Base-by-base conservation (phyloP, 768 basidiomycete genomes). In the Auricularia auricula-judae region DNA sequence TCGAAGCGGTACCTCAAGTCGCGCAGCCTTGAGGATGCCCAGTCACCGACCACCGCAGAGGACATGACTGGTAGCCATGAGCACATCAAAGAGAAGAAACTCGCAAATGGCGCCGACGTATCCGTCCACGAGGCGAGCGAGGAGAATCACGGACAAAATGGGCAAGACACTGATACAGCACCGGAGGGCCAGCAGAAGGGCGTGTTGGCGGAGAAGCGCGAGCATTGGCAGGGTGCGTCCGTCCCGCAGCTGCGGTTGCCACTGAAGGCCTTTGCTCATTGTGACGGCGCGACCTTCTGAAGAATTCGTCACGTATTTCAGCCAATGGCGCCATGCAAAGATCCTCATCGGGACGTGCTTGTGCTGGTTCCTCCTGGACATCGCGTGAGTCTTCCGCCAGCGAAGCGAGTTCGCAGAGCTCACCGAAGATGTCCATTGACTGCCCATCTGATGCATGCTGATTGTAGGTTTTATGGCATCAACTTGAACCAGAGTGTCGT, bases 291-390 rank as follows among this genome's bases (percentile, higher is more conserved):
- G 56, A 29, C 12, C 51, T 3, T 65, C 65, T 1, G 12, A 43
- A 82, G 89, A 89, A 62, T 89, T 88, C 71, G 14, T 84, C 59
- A 63, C 64, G 0, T 91, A 92, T 74, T 87, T 91, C 71, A 82
- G 82, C 5, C 81, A 89, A 71, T 89, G 87, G 87, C 77, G 82
- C 4, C 86, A 91, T 63, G 75, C 79, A 3, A 87, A 86, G 69
- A 72, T 85, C 23, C 76, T 92, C 12, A 76, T 91, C 58, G 89
- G 85, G 11, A 91, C 89, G 0, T 82, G 80, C 64, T 34, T 72
- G 53, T 86, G 83, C 67, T 91, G 90, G 90, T 90, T 91, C 77
- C 70, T 91, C 29, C 78, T 90, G 39, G 89, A 90, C 68, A 80
- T 90, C 42, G 85, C 88, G 82, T 86, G 68, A 64, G 77, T 73